Base-by-base conservation (phyloP, 768 basidiomycete genomes). In the Rhodotorula graminis region DNA sequence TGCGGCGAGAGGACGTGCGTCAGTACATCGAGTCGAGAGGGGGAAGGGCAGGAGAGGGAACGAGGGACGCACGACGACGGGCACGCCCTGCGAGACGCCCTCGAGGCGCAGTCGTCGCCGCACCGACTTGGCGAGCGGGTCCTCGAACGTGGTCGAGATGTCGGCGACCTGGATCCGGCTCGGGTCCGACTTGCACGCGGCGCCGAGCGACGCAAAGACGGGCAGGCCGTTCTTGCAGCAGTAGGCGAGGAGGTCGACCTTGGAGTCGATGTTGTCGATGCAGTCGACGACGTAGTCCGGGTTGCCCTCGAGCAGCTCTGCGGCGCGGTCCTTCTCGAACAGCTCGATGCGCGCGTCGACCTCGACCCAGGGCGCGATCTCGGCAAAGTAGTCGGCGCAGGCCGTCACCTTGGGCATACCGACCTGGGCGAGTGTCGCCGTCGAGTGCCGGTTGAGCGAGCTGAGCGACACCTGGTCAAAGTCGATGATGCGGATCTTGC, bases 231-330 rank as follows among this genome's bases (percentile, higher is more conserved):
- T 84, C 67, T 88, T 86, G 77, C 90, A 86, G 78, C 95, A 99
- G 80, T 94, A 89, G 69, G 90, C 88, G 15, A 99, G 85, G 57
- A 98, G 84, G 77, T 98, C 94, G 19, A 96, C 92, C 80, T 99
- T 98, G 0, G 95, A 95, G 60, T 90, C 86, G 73, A 98, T 95
- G 79, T 99, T 98, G 82, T 98, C 95, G 70, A 98, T 99, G 11
- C 93, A 93, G 81, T 99, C 95, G 87, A 99, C 86, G 31, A 98
- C 95, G 91, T 93, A 99, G 78, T 97, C 93, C 2, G 88, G 76
- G 66, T 53, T 90, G 37, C 88, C 93, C 49, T 88, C 88, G 0
- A 99, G 83, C 49, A 94, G 82, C 4, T 79, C 79, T 10, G 86
- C 89, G 0, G 91, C 90, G 37, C 88, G 76, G 6, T 81, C 92